Evolutionary conservation across 352 stramenopile species (phyloP).

Genomic region (Phytophthora tentaculata): DNA sequence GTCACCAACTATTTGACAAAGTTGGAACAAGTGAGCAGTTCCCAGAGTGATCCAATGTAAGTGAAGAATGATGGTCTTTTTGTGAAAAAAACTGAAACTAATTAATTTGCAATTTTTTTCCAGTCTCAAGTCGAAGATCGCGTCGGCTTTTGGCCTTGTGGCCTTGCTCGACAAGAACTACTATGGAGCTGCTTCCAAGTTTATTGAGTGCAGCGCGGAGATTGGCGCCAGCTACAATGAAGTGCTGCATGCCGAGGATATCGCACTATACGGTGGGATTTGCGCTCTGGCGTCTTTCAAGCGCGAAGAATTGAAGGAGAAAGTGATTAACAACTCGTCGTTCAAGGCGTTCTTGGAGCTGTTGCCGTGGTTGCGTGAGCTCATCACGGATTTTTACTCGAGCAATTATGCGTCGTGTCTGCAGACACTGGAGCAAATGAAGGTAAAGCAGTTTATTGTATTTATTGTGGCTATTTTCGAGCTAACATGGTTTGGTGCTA

Average conservation of each 20-base stretch:
- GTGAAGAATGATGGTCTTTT: not conserved
- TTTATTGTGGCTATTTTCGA: not conserved
- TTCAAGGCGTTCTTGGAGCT: constrained; percentile 92
- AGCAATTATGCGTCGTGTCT: constrained; percentile 88
- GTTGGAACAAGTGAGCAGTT: constrained; percentile 76
- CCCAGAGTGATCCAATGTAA: constrained; percentile 78
- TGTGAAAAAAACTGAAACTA: constrained; percentile 4
- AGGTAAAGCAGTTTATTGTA: constrained; percentile 38
- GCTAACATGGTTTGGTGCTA: not conserved
- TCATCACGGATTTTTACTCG: constrained; percentile 90
- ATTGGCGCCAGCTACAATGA: constrained; percentile 86
- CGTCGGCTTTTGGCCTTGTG: constrained; percentile 78
- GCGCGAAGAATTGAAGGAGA: constrained; percentile 80
- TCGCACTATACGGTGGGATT: constrained; percentile 87
- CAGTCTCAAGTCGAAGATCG: constrained; percentile 86
- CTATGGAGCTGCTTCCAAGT: constrained; percentile 74
- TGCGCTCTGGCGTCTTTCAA: constrained; percentile 87
- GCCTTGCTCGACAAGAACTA: constrained; percentile 86
- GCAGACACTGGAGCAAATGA: constrained; percentile 75
- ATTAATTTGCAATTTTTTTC: constrained; percentile 8
- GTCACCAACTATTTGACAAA: constrained; percentile 90
- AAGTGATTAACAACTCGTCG: constrained; percentile 88
- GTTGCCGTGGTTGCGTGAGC: constrained; percentile 84
- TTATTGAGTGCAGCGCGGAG: constrained; percentile 82
- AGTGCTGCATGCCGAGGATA: constrained; percentile 86